Conservation (phyloP, 768 basidiomycete species). For the Kwoniella sp. region DNA sequence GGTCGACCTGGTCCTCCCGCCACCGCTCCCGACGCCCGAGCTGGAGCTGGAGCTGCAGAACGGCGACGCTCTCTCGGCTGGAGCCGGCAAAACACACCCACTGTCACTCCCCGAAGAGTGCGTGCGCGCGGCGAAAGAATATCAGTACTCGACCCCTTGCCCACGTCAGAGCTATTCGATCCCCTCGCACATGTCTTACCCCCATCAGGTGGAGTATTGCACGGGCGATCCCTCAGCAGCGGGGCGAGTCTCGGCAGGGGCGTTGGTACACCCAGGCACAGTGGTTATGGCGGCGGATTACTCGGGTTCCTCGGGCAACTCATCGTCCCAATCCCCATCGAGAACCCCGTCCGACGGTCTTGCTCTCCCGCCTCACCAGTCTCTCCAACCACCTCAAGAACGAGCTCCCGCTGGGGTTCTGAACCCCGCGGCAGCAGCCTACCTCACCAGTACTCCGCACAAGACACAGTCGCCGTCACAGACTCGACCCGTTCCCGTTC, state of each 20-base stretch:
- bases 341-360: too few species aligned
- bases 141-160: constrained; percentile 31
- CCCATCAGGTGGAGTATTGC: constrained; percentile 2
- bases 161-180: constrained; percentile 24
- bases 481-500: neutral
- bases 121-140: constrained; percentile 9
- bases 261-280: too few species aligned
- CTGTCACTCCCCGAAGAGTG: neutral
- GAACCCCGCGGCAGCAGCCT: too few species aligned
- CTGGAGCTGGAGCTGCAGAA: too few species aligned
- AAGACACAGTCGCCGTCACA: too few species aligned
- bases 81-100: too few species aligned
- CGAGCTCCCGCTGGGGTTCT: too few species aligned
- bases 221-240: neutral
- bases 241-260: too few species aligned
- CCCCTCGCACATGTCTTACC: constrained; percentile 25
- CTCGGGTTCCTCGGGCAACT: constrained; percentile 22
- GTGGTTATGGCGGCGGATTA: constrained; percentile 13
- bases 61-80: too few species aligned
- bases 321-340: constrained; percentile 22
- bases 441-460: too few species aligned
- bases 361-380: too few species aligned
- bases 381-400: too few species aligned
- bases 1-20: constrained; percentile 5
- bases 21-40: constrained; percentile 13